Evolutionary conservation across 169 alveolate genomes (phyloP), one percentile per base, ranked within the genome.

Genomic region (Fabrea salina): DNA sequence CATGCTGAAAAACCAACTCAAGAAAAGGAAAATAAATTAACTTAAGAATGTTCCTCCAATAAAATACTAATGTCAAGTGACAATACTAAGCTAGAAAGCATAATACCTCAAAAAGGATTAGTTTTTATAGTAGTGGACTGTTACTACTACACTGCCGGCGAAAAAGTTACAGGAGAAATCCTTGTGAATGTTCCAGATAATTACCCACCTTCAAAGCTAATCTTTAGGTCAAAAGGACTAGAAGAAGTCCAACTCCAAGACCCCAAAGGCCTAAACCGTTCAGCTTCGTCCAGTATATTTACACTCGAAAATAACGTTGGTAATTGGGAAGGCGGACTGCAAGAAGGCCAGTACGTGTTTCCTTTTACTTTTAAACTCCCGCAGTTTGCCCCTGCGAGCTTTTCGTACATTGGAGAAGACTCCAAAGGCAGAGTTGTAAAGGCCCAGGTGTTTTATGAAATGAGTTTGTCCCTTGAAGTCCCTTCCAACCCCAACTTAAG

Each of bases 101-200:
- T n/a, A n/a, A n/a, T n/a, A n/a, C n/a, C n/a, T n/a, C n/a, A n/a
- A n/a, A n/a, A n/a, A n/a, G n/a, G n/a, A n/a, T n/a, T n/a, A n/a
- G n/a, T n/a, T n/a, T n/a, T n/a, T n/a, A n/a, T n/a, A n/a, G n/a
- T n/a, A n/a, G n/a, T 64, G 33, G 75, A 64, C n/a, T 33, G 57
- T 40, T 13, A 4, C 1, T 37, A 33, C 7, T 64, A 19, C 54
- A 39, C 41, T 4, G 75, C 75, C 16, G 75, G 75, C 16, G 75
- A 64, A 64, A 64, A 33, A 64, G 22, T 64, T n/a, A 22, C 75
- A 19, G 75, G 75, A 37, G 75, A 64, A 64, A 40, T 64, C 2
- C 25, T 51, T 2, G 7, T 51, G 11, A 51, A 51, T 4, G 19
- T 51, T 30, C 59, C 59, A 51, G 59, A 51, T 22, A 51, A 51